phyloP scores from a whole-genome alignment of 257 asterid species.

The Ocimum tenuiflorum region DNA sequence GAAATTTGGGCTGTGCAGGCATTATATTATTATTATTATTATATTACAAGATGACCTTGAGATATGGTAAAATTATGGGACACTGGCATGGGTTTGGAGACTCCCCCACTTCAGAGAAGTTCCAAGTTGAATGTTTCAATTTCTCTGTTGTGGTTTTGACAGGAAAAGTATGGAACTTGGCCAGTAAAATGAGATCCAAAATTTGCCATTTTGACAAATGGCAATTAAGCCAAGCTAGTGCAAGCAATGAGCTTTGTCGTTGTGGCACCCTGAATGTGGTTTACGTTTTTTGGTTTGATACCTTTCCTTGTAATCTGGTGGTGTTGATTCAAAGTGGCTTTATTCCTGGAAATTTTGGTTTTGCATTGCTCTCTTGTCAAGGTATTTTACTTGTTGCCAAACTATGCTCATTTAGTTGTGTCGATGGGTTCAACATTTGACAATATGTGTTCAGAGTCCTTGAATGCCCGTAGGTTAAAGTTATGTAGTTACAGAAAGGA shows the following conservation, averaged over 20 bases:
- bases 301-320: neutral
- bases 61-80: conserved; percentile 6
- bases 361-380: neutral
- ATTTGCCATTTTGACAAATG: neutral
- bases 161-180: neutral
- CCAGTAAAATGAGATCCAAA: neutral
- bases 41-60: neutral
- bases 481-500: neutral
- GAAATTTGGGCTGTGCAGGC: conserved; percentile 17
- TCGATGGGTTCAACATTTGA: neutral
- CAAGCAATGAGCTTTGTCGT: conserved; percentile 1
- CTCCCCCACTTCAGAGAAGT: conserved; percentile 5
- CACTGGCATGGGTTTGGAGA: neutral
- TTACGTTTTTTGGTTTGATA: neutral
- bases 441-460: neutral
- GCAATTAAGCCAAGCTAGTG: neutral
- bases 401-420: neutral
- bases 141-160: neutral
- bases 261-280: neutral
- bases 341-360: neutral
- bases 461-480: no score
- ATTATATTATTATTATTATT: neutral
- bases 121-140: neutral
- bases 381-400: neutral
- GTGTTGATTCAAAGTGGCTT: neutral